Percentiles rank a stretch among this genome's conserved stretches.
phyloP scores from a whole-genome alignment of 2,329 filamentous ascomycete species.

The Colletotrichum nymphaeae region DNA sequence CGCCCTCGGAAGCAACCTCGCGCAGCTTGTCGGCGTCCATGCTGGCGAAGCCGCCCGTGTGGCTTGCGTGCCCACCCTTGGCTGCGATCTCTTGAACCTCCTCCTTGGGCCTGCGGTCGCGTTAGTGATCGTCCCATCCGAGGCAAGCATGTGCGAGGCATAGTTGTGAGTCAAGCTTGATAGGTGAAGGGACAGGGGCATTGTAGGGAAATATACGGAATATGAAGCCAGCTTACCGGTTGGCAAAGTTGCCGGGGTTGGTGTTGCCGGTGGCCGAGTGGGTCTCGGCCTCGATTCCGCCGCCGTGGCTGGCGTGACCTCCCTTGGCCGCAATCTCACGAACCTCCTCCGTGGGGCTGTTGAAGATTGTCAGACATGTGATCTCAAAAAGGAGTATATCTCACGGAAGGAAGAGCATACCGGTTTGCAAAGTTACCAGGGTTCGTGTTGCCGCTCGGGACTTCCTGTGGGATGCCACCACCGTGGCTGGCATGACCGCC shows the following conservation, averaged over 20 bases:
- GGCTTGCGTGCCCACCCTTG: constrained; percentile 54
- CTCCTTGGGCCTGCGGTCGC: constrained; percentile 49
- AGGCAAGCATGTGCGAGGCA: background rate
- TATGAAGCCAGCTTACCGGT: constrained; percentile 30
- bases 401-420: background rate
- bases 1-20: constrained; percentile 67
- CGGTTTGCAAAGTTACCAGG: background rate
- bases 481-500: constrained; percentile 51
- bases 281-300: background rate
- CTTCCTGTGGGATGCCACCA: constrained; percentile 47
- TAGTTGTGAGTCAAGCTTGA: background rate
- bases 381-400: background rate
- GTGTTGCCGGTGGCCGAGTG: constrained; percentile 1
- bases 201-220: too few species aligned
- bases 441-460: background rate
- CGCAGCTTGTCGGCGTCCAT: constrained; percentile 59
- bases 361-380: background rate
- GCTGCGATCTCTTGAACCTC: constrained; percentile 56
- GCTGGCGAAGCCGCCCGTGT: constrained; percentile 50
- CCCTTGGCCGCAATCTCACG: constrained; percentile 43
- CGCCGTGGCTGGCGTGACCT: constrained; percentile 48
- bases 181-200: background rate
- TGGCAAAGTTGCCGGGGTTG: constrained; percentile 38
- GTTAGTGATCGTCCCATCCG: background rate
- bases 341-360: background rate